Base-by-base conservation (phyloP, 2,329 filamentous ascomycete species). In the Aspergillus sp. region DNA sequence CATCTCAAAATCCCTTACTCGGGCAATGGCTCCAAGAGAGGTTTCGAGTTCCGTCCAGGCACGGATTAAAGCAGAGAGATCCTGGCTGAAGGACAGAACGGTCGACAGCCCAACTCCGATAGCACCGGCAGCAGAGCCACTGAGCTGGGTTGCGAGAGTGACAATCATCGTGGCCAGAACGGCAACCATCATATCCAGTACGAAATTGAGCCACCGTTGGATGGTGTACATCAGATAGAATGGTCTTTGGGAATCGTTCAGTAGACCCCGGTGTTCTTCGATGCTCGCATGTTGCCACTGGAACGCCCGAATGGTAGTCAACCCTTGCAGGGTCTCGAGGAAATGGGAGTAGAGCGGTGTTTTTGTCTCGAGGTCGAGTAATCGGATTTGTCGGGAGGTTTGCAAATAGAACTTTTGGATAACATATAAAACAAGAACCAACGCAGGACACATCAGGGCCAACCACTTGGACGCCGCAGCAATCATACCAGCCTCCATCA, bases 41-140 rank as follows among this genome's bases (percentile, higher is more conserved):
- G 74, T 79, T 51, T 80, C 77, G 5, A 79, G 58, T 30, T 65
- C 59, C 0, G 75, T 77, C 74, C 74, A 79, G 12, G 61, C 65
- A 13, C 61, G 51, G 12, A 75, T 61, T 9, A 74, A 55, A 5
- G 66, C 50, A 13, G 68, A 68, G 37, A 77, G 53, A 42, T 61
- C 64, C 34, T 67, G 58, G 27, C 68, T 74, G 49, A 78, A 72
- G 4, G 62, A 52, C n/a, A 77, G 62, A 27, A 75, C 63, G 36
- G 71, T 71, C 19, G 71, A 56, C 11, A 77, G 53, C 1, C 71
- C 71, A 6, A 77, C 61, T 41, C 73, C 74, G 7, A 75, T 62
- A n/a, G 68, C 71, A 4, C 66, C 61, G 34, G 64, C 67, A 7
- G 70, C 53, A 7, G 53, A 60, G 2, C 61, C 56, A 30, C 53